phyloP scores from a whole-genome alignment of 352 stramenopile genomes.

The Blastocystis sp. region DNA sequence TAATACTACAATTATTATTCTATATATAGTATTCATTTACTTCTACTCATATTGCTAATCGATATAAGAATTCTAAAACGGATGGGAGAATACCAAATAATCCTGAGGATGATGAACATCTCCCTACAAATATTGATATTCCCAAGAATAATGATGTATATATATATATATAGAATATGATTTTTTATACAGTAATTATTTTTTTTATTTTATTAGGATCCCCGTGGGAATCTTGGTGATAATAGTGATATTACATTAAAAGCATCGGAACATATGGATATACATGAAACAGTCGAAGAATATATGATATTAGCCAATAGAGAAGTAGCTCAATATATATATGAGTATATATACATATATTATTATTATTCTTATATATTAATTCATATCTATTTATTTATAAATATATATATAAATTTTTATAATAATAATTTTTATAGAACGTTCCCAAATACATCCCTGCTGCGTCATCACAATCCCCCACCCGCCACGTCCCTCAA shows the following conservation, averaged over 20 bases:
- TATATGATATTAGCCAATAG: slow-evolving; percentile 38
- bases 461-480: slow-evolving; percentile 22
- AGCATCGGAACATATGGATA: slow-evolving; percentile 21
- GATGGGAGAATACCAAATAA: no score
- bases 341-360: background rate
- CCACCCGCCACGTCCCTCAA: slow-evolving; percentile 11
- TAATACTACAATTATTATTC: no score
- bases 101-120: no score
- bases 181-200: background rate
- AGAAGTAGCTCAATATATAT: slow-evolving; percentile 16
- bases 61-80: no score
- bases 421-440: no score
- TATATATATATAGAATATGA: no score
- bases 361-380: background rate
- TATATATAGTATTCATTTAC: no score
- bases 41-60: no score
- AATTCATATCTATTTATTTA: slow-evolving; percentile 2
- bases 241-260: slow-evolving; percentile 13
- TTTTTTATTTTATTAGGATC: background rate
- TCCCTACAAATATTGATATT: no score
- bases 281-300: slow-evolving; percentile 36
- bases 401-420: slow-evolving; percentile 7
- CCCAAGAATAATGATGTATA: no score
- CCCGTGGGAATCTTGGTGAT: no score
- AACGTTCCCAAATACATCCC: slow-evolving; percentile 3